phyloP scores from a whole-genome alignment of 2,329 filamentous ascomycete genomes.

The Fusarium torulosum region DNA sequence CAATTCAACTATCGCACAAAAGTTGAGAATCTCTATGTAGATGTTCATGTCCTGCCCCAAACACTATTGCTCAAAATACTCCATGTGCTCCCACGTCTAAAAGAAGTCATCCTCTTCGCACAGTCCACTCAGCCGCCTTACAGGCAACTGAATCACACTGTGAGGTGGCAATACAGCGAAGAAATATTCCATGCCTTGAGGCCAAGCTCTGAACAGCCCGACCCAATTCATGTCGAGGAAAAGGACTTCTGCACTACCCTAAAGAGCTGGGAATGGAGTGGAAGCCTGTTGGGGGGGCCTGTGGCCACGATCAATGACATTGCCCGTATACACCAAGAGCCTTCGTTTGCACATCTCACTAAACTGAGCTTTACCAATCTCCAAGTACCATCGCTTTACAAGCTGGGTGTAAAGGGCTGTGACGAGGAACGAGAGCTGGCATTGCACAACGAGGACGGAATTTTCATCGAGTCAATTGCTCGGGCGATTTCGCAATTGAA shows the following conservation, averaged over 20 bases:
- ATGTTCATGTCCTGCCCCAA: slow-evolving; percentile 73
- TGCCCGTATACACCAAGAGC: slow-evolving; percentile 63
- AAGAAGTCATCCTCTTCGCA: slow-evolving; percentile 79
- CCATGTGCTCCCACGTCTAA: slow-evolving; percentile 73
- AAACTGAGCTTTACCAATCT: slow-evolving; percentile 74
- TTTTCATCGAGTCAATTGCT: slow-evolving; percentile 55
- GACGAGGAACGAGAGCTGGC: slow-evolving; percentile 50
- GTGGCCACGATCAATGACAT: slow-evolving; percentile 64
- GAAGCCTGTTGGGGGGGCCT: slow-evolving; percentile 62
- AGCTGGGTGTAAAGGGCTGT: slow-evolving; percentile 50
- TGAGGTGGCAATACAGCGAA: slow-evolving; percentile 78
- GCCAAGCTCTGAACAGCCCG: slow-evolving; percentile 58
- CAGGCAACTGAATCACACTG: slow-evolving; percentile 64
- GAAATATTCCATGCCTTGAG: slow-evolving; percentile 75
- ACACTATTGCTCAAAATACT: slow-evolving; percentile 65
- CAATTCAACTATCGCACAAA: slow-evolving; percentile 76
- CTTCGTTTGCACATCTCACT: slow-evolving; percentile 68
- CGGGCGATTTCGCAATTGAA: slow-evolving; percentile 63
- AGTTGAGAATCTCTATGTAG: slow-evolving; percentile 76
- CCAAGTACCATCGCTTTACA: slow-evolving; percentile 65
- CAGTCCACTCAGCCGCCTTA: slow-evolving; percentile 76
- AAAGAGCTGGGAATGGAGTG: slow-evolving; percentile 72
- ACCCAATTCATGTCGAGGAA: slow-evolving; percentile 46
- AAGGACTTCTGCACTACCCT: slow-evolving; percentile 55
- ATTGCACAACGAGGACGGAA: slow-evolving; percentile 57